These are phyloP conservation scores for Trichoderma guizhouense DNA, from an alignment of 2,329 filamentous ascomycete species.

Conservation along the genomic window DNA sequence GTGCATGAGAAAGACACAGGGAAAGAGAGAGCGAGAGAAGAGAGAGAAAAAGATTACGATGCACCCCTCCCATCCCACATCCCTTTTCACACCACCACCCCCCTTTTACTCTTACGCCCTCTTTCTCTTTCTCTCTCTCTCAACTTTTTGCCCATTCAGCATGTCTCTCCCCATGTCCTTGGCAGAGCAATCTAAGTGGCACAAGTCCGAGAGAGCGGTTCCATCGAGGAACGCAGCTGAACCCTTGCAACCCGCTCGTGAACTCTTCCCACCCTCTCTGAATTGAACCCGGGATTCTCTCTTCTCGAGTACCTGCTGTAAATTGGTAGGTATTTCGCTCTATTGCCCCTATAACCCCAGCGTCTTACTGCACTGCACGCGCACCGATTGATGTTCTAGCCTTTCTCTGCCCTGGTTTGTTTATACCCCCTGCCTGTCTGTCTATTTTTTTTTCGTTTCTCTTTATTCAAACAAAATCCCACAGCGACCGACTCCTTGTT, in stretches of 20 bases:
- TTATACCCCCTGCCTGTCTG: neutral
- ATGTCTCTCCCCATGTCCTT: neutral
- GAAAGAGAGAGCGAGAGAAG: neutral
- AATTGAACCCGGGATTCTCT: neutral
- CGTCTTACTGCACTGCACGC: neutral
- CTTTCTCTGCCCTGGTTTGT: neutral
- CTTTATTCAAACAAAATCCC: neutral
- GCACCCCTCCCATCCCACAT: too few relatives aligned
- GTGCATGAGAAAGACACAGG: too few relatives aligned
- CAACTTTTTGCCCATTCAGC: neutral
- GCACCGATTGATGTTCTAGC: neutral
- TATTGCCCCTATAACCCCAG: neutral
- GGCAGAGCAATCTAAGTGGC: neutral
- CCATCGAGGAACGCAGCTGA: neutral
- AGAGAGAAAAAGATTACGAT: neutral
- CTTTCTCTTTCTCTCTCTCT: neutral
- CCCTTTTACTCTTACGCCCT: neutral
- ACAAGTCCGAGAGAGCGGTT: neutral
- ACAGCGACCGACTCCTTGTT: neutral
- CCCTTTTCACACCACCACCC: neutral
- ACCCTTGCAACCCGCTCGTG: neutral
- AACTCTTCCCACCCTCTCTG: neutral
- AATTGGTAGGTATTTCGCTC: neutral
- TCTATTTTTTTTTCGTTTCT: neutral
- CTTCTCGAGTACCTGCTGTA: neutral